These are phyloP conservation scores for Talaromyces sp. DNA, from an alignment of 2,329 filamentous ascomycete genomes.

Conservation along the genomic window DNA sequence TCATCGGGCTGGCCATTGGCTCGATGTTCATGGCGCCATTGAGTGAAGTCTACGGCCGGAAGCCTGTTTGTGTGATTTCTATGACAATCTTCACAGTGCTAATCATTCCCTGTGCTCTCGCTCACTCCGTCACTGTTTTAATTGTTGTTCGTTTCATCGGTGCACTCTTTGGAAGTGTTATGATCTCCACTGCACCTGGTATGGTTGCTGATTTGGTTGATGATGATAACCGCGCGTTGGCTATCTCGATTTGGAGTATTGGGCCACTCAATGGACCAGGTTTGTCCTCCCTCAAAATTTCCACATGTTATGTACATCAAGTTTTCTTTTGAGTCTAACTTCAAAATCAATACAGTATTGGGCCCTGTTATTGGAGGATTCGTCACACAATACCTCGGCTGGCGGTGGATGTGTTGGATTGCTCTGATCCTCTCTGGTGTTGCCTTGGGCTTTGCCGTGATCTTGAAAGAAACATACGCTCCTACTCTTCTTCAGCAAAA, in stretches of 20 bases:
- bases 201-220: slow-evolving; percentile 81
- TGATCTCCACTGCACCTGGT: slow-evolving; percentile 82
- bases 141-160: slow-evolving; percentile 75
- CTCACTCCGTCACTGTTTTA: slow-evolving; percentile 67
- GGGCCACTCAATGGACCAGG: slow-evolving; percentile 78
- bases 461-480: slow-evolving; percentile 74
- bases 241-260: slow-evolving; percentile 80
- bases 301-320: no score
- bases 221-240: slow-evolving; percentile 78
- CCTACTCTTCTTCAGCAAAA: slow-evolving; percentile 70
- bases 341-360: slow-evolving; percentile 38
- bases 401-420: slow-evolving; percentile 87
- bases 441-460: slow-evolving; percentile 61
- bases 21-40: slow-evolving; percentile 74
- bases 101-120: slow-evolving; percentile 71
- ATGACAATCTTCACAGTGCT: slow-evolving; percentile 67
- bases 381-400: slow-evolving; percentile 69
- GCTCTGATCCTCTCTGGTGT: slow-evolving; percentile 71
- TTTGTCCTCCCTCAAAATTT: slow-evolving; percentile 16
- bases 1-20: slow-evolving; percentile 72
- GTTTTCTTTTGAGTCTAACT: no score
- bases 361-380: slow-evolving; percentile 81
- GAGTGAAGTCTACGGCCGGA: slow-evolving; percentile 50
- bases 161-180: slow-evolving; percentile 73
- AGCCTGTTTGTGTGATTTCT: slow-evolving; percentile 67